Evolutionary conservation across 345 rosid species (phyloP).

Genomic region (Hibiscus syriacus): DNA sequence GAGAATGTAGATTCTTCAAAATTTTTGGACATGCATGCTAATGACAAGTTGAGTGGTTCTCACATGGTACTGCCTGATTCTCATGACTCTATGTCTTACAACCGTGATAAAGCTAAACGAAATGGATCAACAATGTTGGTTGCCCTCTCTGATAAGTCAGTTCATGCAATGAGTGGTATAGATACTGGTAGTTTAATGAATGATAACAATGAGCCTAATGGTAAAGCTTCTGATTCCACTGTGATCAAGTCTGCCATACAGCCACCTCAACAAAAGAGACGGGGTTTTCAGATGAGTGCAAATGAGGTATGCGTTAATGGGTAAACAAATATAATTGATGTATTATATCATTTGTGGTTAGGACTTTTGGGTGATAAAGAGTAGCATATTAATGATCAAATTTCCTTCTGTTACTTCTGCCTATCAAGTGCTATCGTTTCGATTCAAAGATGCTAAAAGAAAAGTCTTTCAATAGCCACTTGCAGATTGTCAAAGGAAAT

Average conservation of each 20-base stretch:
- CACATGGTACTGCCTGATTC: slow-evolving; percentile 15
- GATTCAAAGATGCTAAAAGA: not conserved
- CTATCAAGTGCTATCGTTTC: not conserved
- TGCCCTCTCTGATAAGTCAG: slow-evolving; percentile 22
- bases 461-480: not conserved
- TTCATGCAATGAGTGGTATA: slow-evolving; percentile 25
- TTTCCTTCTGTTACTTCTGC: not conserved
- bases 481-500: not conserved
- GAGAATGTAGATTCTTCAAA: slow-evolving; percentile 56
- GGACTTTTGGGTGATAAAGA: not conserved
- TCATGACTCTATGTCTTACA: slow-evolving; percentile 25
- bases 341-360: not conserved
- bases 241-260: slow-evolving; percentile 24
- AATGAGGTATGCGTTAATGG: slow-evolving; percentile 48
- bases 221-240: slow-evolving; percentile 23
- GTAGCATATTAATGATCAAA: not conserved
- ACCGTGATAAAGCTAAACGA: slow-evolving; percentile 32
- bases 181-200: slow-evolving; percentile 18
- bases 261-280: slow-evolving; percentile 30
- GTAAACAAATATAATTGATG: not conserved
- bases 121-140: slow-evolving; percentile 26
- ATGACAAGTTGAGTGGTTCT: slow-evolving; percentile 20
- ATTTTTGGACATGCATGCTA: slow-evolving; percentile 35
- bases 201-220: slow-evolving; percentile 23
- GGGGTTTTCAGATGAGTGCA: slow-evolving; percentile 72